Base-by-base conservation (phyloP, 495 filamentous ascomycete genomes). In the Tuber umbilicatum region DNA sequence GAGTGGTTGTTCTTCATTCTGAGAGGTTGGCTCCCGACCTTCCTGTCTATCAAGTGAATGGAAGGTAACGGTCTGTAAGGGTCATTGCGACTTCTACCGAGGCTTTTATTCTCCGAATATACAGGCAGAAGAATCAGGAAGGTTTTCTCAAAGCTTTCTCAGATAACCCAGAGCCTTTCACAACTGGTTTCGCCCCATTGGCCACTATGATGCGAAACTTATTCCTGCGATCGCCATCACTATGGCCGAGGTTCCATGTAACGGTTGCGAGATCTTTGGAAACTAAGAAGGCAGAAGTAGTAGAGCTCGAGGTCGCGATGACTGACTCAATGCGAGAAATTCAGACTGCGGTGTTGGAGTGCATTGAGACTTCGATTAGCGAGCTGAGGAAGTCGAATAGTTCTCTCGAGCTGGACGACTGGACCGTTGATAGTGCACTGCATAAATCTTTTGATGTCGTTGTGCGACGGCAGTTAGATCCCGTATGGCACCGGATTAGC, bases 91-190 rank as follows among this genome's bases (percentile, higher is more conserved):
- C 94, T 0, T 94, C 93, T 3, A 85, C 92, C 9, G 95, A 99
- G 83, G 94, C 95, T 27, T 99, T 99, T 83, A 97, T 99, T 74
- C 85, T 97, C 68, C 91, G 95, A 42, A 92, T 97, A 67, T 99
- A 92, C 82, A 89, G 95, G 71, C 94, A 97, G 85, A 90, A 90
- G 85, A 99, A 99, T 81, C 96, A 95, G 84, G 85, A 80, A 40
- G 95, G 95, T 23, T 98, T 99, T 79, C 87, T 99, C 31, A 99
- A 98, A 81, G 94, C 96, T 12, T 97, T 99, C 78, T 97, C 95
- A 0, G 95, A 99, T 80, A 92, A 90, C 27, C 95, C 95, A 0
- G 93, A 98, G 83, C 91, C 94, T 4, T 97, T 99, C 77, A 92
- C 92, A 0, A 89, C 89, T 2, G 95, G 94, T 3, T 98, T 97